phyloP scores from a whole-genome alignment of 306 rosid genomes.

The Medicago arabica region DNA sequence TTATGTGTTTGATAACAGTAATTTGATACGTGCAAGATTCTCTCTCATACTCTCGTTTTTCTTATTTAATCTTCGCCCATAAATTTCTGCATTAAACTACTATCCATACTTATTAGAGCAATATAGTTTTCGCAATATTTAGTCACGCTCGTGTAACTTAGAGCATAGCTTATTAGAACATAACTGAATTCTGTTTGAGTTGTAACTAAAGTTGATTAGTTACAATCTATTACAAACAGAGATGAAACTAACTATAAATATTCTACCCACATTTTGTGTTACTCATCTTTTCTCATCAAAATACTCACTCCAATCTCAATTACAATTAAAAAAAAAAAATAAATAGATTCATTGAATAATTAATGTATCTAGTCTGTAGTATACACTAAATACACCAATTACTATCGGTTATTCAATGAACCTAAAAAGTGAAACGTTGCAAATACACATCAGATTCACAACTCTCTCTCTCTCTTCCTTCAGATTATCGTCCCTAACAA shows the following conservation, averaged over 20 bases:
- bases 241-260: not conserved
- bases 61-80: constrained; percentile 16
- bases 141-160: not conserved
- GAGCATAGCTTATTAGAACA: not conserved
- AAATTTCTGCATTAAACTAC: constrained; percentile 17
- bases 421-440: too few species aligned
- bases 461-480: constrained; percentile 10
- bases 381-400: too few species aligned
- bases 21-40: constrained; percentile 8
- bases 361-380: too few species aligned
- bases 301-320: not conserved
- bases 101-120: constrained; percentile 4
- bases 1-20: not conserved
- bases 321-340: too few species aligned
- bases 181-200: not conserved
- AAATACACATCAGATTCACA: not conserved
- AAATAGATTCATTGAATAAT: too few species aligned
- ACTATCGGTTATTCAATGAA: too few species aligned
- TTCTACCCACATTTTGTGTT: not conserved
- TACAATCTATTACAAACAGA: constrained; percentile 1
- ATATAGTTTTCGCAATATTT: not conserved
- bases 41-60: not conserved
- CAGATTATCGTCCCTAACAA: not conserved
- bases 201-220: constrained; percentile 6
- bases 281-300: not conserved